phyloP scores from a whole-genome alignment of 129 eudicot species.

The Pulicaria dysenterica region DNA sequence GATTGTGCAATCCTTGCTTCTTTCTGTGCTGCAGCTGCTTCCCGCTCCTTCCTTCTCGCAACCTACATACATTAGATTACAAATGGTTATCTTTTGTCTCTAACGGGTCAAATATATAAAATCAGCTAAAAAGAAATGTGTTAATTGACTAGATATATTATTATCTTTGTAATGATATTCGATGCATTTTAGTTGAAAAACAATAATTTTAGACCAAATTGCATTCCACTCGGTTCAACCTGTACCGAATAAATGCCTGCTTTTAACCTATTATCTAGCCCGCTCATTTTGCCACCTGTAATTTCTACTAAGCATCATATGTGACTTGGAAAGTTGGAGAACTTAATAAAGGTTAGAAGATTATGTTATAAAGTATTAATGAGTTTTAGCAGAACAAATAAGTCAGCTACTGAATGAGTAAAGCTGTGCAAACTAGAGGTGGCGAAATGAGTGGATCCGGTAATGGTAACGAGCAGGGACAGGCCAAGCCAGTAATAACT shows the following conservation, averaged over 20 bases:
- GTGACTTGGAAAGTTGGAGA: not conserved
- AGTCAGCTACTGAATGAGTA: not conserved
- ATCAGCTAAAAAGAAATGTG: not conserved
- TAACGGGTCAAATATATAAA: not conserved
- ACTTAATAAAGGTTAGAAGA: not conserved
- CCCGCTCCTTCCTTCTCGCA: slow-evolving; percentile 80
- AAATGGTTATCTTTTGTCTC: not conserved
- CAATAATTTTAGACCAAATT: not conserved
- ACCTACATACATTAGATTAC: slow-evolving; percentile 35
- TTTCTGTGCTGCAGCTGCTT: slow-evolving; percentile 68
- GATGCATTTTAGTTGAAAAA: not conserved
- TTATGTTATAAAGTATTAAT: not conserved
- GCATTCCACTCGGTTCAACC: not conserved
- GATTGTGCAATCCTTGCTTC: slow-evolving; percentile 58
- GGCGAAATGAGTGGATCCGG: not conserved
- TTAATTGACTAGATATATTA: not conserved
- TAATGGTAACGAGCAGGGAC: too few species aligned
- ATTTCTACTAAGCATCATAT: not conserved
- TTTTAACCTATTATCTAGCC: not conserved
- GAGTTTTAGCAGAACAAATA: not conserved
- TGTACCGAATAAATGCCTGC: not conserved
- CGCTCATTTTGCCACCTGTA: not conserved
- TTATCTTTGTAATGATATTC: not conserved
- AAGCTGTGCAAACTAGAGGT: not conserved
- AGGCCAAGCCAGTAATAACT: not conserved